These are phyloP conservation scores for Obelidium mucronatum DNA, from an alignment of 192 early-diverging fungal species.

Conservation along the genomic window DNA sequence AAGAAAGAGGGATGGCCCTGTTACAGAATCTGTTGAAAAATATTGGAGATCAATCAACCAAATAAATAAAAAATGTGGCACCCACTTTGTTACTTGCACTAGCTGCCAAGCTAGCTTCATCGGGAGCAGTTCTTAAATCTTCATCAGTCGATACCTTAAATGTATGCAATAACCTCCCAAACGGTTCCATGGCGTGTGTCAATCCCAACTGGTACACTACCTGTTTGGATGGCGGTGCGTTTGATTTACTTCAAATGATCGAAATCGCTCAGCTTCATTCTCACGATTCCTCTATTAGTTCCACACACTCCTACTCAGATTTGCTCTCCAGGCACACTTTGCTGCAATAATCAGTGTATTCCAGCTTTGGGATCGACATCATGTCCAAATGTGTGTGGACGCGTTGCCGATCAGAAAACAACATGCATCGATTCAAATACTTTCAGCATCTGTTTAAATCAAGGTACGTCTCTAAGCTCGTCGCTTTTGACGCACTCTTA, in stretches of 20 bases:
- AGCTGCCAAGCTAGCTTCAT: no score
- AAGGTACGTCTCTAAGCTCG: background rate
- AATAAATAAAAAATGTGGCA: no score
- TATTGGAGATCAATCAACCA: no score
- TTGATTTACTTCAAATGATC: background rate
- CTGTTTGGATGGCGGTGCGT: constrained; percentile 13
- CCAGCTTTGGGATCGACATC: background rate
- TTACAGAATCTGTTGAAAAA: no score
- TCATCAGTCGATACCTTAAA: background rate
- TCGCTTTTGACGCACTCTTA: background rate
- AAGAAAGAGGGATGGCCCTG: no score
- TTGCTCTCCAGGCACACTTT: constrained; percentile 32
- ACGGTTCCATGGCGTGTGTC: constrained; percentile 14
- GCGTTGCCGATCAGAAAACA: background rate
- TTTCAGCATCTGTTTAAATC: constrained; percentile 12
- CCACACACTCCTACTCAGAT: constrained; percentile 6
- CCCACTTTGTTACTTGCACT: no score
- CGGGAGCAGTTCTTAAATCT: no score
- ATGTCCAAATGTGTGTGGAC: constrained; percentile 1
- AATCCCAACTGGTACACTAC: constrained; percentile 13
- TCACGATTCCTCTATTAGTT: background rate
- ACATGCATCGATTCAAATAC: background rate
- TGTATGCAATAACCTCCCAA: constrained; percentile 4
- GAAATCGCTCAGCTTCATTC: background rate
- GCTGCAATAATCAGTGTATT: constrained; percentile 32